Base-by-base conservation (phyloP, 2,329 filamentous ascomycete species). In the Huntiella savannae region DNA sequence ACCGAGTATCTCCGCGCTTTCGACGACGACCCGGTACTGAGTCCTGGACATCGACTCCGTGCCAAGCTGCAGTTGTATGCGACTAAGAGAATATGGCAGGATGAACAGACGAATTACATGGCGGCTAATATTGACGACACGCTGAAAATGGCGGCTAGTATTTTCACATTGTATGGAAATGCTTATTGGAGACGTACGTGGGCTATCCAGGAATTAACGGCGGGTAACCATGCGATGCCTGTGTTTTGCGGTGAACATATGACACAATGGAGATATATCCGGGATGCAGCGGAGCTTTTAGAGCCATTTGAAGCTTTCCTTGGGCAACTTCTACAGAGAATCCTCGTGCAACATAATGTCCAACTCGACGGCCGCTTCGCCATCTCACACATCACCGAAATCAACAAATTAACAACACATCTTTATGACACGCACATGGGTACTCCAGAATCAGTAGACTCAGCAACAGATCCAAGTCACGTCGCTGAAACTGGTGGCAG, bases 201-300 rank as follows among this genome's bases (percentile, higher is more conserved):
- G 44, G 48, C 17, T 6, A 38, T 49, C 5, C 48, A 46, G 13
- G 48, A 49, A 34, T 33, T 49, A 7, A 37, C 40, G 6, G 44
- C 44, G 5, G 48, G 40, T 7, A 37, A 33, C 2, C 44, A 34
- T 3, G 43, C 39, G 4, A 42, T 45, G 15, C 40, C 43, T 4
- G 44, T 49, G 7, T 44, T 49, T 7, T 49, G 48, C 13, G 48
- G 48, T 16, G 40, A 46, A 13, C 48, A 49, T 7, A 40, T 49
- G 44, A 49, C 48, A 5, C 48, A 49, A 38, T 49, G 48, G 48
- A 44, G 48, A 12, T 39, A 49, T 19, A 42, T 49, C 32, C 48
- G 48, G 10, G 48, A 49, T 28, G 43, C 48, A 4, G 44, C 48
- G 5, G 48, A 49, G 36, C 48, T 49, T 16, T 7, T 49, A 12